Evolutionary conservation across 2,329 filamentous ascomycete species (phyloP), one percentile per base, ranked within the genome.

Genomic region (Pezizomycotina sp.): DNA sequence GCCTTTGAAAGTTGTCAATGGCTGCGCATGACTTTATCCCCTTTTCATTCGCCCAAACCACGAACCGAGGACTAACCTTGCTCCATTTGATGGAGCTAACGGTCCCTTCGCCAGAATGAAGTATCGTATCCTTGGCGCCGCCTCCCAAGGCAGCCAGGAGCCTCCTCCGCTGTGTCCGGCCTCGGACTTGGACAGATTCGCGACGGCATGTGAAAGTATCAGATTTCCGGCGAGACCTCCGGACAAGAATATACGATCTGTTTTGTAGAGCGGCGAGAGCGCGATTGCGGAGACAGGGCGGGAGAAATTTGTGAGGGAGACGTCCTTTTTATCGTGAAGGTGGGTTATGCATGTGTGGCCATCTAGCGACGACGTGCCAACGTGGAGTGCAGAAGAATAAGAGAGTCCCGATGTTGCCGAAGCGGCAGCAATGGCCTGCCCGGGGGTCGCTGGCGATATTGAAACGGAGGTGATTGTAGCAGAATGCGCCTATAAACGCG

Each of bases 1-100:
- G 9, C 47, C 48, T 3, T 41, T 45, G 10, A 48, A 47, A 15
- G 36, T 27, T 10, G 27, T 21, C 6, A 52, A 54, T 89, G 81
- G 4, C 82, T 82, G 23, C 89, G 72, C 84, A 95, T 95, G 43
- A 98, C 89, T 93, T 93, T 55, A 95, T 91, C 3, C 89, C 89
- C 52, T 91, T 77, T 57, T 98, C 89, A 52, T 95, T 98, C 25
- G 92, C 68, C 89, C 89, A 98, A 0, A 75, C 80, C 1, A 93
- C 78, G 52, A 84, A 95, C 58, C 78, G 89, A 1, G 89, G 86
- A 0, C 82, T 86, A 25, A 86, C 56, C 0, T 45, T 44, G 9
- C 86, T 95, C 83, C 86, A 98, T 56, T 91, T 86, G 53, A 98
- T 89, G 3, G 75, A 78, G 54, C 73, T 86, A 46, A 98, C 89